Conservation (phyloP, 768 basidiomycete species). For the Hygrocybe punicea region DNA sequence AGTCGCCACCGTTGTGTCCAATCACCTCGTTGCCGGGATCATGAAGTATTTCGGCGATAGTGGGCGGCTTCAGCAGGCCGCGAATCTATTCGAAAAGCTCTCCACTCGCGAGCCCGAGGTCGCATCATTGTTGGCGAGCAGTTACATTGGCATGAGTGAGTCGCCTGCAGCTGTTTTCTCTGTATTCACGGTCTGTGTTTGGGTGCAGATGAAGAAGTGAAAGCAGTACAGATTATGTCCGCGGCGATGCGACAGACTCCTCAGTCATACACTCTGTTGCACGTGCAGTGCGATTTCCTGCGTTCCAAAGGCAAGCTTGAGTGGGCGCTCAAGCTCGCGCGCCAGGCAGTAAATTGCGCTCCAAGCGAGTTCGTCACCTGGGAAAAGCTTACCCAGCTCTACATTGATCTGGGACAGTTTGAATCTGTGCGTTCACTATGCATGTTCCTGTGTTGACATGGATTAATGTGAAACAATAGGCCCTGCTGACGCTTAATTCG, state of each 20-base stretch:
- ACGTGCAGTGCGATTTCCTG: constrained; percentile 92
- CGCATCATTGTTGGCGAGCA: constrained; percentile 77
- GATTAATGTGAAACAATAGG: constrained; percentile 39
- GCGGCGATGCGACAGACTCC: constrained; percentile 79
- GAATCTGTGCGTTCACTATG: constrained; percentile 55
- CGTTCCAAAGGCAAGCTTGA: constrained; percentile 78
- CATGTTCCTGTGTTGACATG: not conserved
- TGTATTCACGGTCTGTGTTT: not conserved
- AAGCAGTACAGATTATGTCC: constrained; percentile 92
- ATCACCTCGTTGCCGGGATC: constrained; percentile 91
- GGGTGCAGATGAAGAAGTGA: constrained; percentile 89
- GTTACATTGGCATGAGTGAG: constrained; percentile 97
- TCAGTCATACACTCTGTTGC: constrained; percentile 90
- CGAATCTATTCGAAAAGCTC: constrained; percentile 92
- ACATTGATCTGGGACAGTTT: constrained; percentile 85
- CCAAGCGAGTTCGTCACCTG: constrained; percentile 99
- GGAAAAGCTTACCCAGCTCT: constrained; percentile 95
- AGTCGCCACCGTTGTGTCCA: constrained; percentile 93
- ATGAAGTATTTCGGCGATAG: constrained; percentile 97
- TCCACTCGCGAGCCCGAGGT: constrained; percentile 85
- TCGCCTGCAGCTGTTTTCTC: constrained; percentile 11
- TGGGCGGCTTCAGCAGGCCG: constrained; percentile 80
- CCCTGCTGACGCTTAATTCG: constrained; percentile 92
- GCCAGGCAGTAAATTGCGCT: constrained; percentile 95
- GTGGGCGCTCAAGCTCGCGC: constrained; percentile 89